phyloP scores from a whole-genome alignment of 208 protist genomes.

The Leishmania tropica region DNA sequence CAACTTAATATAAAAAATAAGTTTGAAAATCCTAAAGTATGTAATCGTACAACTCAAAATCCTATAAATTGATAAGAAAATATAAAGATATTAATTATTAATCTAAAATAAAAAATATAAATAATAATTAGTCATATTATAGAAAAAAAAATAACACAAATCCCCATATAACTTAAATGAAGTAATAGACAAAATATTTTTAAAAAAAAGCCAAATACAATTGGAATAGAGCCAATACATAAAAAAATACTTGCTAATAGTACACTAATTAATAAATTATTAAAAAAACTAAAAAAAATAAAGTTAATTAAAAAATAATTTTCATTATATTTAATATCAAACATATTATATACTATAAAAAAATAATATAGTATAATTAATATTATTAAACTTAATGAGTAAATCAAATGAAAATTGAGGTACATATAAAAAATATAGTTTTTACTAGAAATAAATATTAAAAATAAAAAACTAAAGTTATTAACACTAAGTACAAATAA shows the following conservation, averaged over 20 bases:
- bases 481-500: constrained; percentile 88
- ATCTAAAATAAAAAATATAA: constrained; percentile 91
- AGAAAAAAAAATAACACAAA: constrained; percentile 85
- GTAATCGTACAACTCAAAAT: constrained; percentile 77
- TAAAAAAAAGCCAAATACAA: constrained; percentile 89
- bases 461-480: constrained; percentile 91
- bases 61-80: constrained; percentile 91
- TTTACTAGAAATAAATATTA: constrained; percentile 86
- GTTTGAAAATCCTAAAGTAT: constrained; percentile 46
- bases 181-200: constrained; percentile 86
- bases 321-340: constrained; percentile 92
- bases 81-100: constrained; percentile 88
- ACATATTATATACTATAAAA: constrained; percentile 90
- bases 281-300: constrained; percentile 92
- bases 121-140: constrained; percentile 81
- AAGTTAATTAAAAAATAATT: constrained; percentile 92
- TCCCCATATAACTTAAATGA: constrained; percentile 70
- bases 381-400: constrained; percentile 77
- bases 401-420: constrained; percentile 90
- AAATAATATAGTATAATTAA: constrained; percentile 84
- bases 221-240: constrained; percentile 85
- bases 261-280: constrained; percentile 75
- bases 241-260: constrained; percentile 79
- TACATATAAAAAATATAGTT: constrained; percentile 92
- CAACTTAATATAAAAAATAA: constrained; percentile 60